Conservation (phyloP, 2,329 filamentous ascomycete genomes). For the Pseudogymnoascus sp. region DNA sequence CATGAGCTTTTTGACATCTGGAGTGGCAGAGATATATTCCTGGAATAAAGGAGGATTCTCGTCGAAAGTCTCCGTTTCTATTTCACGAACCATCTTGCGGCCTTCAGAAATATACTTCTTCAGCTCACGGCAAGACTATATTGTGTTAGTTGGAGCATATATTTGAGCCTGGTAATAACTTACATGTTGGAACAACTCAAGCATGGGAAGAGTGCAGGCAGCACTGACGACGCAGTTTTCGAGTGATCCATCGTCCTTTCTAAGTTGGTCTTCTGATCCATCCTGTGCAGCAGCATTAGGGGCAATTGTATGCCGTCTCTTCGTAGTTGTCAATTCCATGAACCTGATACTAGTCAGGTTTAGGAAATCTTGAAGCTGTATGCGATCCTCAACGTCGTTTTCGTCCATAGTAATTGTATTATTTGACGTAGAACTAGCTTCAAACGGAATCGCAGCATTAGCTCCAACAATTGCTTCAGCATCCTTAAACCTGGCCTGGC, state of each 20-base stretch:
- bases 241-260: slow-evolving; percentile 49
- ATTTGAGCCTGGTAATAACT: slow-evolving; percentile 28
- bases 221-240: slow-evolving; percentile 80
- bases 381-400: slow-evolving; percentile 45
- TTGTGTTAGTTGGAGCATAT: slow-evolving; percentile 24
- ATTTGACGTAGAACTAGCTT: slow-evolving; percentile 37
- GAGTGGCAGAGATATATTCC: slow-evolving; percentile 80
- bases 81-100: slow-evolving; percentile 78
- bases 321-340: slow-evolving; percentile 97
- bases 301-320: slow-evolving; percentile 75
- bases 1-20: slow-evolving; percentile 78
- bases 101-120: slow-evolving; percentile 97
- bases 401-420: slow-evolving; percentile 35
- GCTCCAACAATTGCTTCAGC: slow-evolving; percentile 32
- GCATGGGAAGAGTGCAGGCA: slow-evolving; percentile 83
- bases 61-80: slow-evolving; percentile 79
- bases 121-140: slow-evolving; percentile 75
- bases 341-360: slow-evolving; percentile 95
- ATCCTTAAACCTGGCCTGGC: slow-evolving; percentile 49
- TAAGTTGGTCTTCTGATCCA: slow-evolving; percentile 31
- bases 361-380: slow-evolving; percentile 85
- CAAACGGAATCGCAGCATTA: slow-evolving; percentile 37
- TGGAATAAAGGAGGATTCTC: slow-evolving; percentile 88
- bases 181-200: slow-evolving; percentile 88
- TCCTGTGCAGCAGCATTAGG: slow-evolving; percentile 37